Base-by-base conservation (phyloP, 176 grass and related monocot genomes). In the Coix lacrymajobi region DNA sequence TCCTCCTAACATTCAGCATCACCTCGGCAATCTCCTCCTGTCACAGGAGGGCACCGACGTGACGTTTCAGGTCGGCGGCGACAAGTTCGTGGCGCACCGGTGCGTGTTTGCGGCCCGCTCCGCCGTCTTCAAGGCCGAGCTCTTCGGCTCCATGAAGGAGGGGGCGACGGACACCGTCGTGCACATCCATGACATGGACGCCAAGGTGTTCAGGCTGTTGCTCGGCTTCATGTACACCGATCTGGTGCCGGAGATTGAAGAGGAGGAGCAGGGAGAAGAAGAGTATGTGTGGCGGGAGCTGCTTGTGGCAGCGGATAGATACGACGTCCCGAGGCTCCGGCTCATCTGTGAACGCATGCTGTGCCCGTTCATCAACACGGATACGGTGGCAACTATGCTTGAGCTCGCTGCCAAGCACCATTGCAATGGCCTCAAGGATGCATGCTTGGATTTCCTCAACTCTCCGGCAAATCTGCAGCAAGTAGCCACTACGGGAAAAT, bases 281-380 rank as follows among this genome's bases (percentile, higher is more conserved):
- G 64, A 51, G 34, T 14, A 0, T 28, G 44, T 45, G 61, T 73
- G 56, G 67, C 83, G 83, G 12, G 64, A 90, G 76, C 62, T 86
- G 60, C 73, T 78, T 60, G 83, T 84, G n/a, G 83, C 83, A 4
- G 72, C 88, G 8, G 88, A 90, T 69, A 65, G 83, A 19, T 86
- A 83, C 29, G 84, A 66, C 17, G 6, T 90, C 52, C 52, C 51
- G 14, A 82, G 64, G 54, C 73, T 90, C 10, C 83, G 52, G 31
- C 3, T 72, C 6, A 52, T 84, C 6, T 84, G 81, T 17, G 40
- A 71, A 45, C 1, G 43, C 1, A 69, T 25, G 22, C 1, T 69
- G 37, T 69, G 67, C n/a, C 38, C 17, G 37, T 33, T 69, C 39
- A 71, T 88, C 65, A 36, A 29, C 33, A 30, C 48, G 13, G 28